A percentile compares a stretch with the other conserved stretches of the same genome.
These are phyloP conservation scores for Aureobasidium sp. DNA, from an alignment of 2,329 filamentous ascomycete genomes.

Conservation along the genomic window DNA sequence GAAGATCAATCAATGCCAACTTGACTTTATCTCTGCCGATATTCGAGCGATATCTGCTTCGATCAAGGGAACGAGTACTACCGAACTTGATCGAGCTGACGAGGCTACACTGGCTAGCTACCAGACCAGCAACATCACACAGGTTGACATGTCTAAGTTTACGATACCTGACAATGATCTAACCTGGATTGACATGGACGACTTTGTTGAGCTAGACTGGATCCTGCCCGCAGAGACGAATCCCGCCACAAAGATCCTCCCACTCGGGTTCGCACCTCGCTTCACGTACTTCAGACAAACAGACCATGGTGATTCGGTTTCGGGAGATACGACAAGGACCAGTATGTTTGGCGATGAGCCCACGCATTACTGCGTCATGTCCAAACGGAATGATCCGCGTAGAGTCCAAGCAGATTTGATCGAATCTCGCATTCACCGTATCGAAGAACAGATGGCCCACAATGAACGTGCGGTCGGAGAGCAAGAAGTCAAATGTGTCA, in stretches of 20 bases:
- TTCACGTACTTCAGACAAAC: slow-evolving; percentile 97
- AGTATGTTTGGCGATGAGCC: slow-evolving; percentile 90
- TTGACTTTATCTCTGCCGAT: slow-evolving; percentile 86
- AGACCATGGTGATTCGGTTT: slow-evolving; percentile 73
- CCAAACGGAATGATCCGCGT: slow-evolving; percentile 61
- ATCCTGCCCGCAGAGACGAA: slow-evolving; percentile 83
- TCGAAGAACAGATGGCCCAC: slow-evolving; percentile 67
- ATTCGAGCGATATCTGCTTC: slow-evolving; percentile 87
- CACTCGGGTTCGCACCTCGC: slow-evolving; percentile 83
- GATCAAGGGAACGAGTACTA: slow-evolving; percentile 69
- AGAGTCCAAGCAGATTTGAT: slow-evolving; percentile 82
- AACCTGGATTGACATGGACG: slow-evolving; percentile 98
- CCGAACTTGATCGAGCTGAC: slow-evolving; percentile 60
- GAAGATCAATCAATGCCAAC: slow-evolving; percentile 88
- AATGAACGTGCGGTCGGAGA: slow-evolving; percentile 68
- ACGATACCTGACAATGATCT: slow-evolving; percentile 92
- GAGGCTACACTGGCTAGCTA: slow-evolving; percentile 53
- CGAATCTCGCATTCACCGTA: slow-evolving; percentile 65
- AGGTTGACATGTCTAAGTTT: slow-evolving; percentile 68
- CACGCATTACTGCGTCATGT: slow-evolving; percentile 94
- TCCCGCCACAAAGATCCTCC: slow-evolving; percentile 87
- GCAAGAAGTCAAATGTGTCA: slow-evolving; percentile 56
- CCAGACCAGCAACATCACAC: slow-evolving; percentile 28
- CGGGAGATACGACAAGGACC: slow-evolving; percentile 69
- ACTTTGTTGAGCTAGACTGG: slow-evolving; percentile 98